phyloP scores from a whole-genome alignment of 78 protist species.

The Monosiga brevicollis region DNA sequence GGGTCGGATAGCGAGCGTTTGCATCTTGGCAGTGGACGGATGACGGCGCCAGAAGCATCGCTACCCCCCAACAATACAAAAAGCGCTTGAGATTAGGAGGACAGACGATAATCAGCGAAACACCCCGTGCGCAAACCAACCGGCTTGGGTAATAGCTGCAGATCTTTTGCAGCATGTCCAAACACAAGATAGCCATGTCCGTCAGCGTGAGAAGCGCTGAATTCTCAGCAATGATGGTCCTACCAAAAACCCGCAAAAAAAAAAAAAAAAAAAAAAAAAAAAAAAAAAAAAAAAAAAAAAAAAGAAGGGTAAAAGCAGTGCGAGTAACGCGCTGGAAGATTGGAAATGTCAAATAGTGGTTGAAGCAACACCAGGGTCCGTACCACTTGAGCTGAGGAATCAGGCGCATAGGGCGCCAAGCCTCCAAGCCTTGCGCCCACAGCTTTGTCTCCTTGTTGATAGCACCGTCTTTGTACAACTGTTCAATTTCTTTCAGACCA shows the following conservation, averaged over 20 bases:
- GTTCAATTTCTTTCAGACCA: neutral
- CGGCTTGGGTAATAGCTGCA: conserved; percentile 49
- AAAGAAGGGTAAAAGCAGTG: neutral
- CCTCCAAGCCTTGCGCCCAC: conserved; percentile 80
- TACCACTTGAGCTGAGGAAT: conserved; percentile 64
- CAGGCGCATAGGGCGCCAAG: conserved; percentile 41
- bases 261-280: too few relatives aligned
- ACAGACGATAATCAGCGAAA: too few relatives aligned
- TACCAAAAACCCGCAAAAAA: too few relatives aligned
- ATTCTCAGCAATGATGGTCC: too few relatives aligned
- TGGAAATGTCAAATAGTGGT: neutral
- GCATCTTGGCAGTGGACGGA: conserved; percentile 62
- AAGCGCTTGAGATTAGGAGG: too few relatives aligned
- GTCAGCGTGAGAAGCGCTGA: too few relatives aligned
- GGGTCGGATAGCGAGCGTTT: conserved; percentile 63
- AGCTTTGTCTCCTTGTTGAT: conserved; percentile 19
- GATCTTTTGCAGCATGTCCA: conserved; percentile 40
- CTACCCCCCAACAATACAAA: too few relatives aligned
- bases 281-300: neutral
- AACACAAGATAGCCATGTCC: conserved; percentile 13
- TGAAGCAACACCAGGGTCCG: neutral
- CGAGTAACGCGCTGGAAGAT: neutral
- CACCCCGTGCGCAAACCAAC: too few relatives aligned
- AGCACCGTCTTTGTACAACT: conserved; percentile 9
- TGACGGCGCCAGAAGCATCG: conserved; percentile 43